These are phyloP conservation scores for Oxalis stricta DNA, from an alignment of 441 rosid genomes.

Conservation along the genomic window DNA sequence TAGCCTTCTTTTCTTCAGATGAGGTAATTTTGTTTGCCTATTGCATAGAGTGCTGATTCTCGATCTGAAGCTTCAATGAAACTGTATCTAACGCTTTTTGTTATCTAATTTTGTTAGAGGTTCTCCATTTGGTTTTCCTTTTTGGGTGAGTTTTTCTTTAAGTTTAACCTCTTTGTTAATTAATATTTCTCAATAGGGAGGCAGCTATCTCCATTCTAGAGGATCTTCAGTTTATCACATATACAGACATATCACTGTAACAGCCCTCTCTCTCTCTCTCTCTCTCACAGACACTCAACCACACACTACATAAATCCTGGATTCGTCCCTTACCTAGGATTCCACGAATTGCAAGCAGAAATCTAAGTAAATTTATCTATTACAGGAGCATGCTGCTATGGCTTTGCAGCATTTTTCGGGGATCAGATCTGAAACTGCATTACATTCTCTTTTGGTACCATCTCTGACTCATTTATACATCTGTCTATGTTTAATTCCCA, in stretches of 20 bases:
- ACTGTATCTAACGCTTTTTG: background rate
- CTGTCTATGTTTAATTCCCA: conserved; percentile 4
- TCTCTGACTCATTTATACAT: conserved; percentile 2
- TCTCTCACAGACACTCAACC: too few species aligned
- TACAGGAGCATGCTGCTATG: conserved; percentile 72
- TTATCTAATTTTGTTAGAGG: too few species aligned
- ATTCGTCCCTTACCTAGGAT: too few species aligned
- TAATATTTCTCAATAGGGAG: conserved; percentile 39
- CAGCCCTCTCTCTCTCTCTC: background rate
- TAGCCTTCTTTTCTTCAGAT: conserved; percentile 90
- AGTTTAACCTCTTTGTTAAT: background rate
- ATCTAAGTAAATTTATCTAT: conserved; percentile 4
- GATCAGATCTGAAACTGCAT: conserved; percentile 35
- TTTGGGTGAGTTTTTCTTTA: too few species aligned
- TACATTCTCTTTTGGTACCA: conserved; percentile 59
- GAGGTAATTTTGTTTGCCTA: conserved; percentile 40
- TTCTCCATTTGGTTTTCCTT: too few species aligned
- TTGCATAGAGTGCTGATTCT: conserved; percentile 1
- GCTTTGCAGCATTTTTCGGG: conserved; percentile 75
- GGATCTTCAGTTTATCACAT: conserved; percentile 61
- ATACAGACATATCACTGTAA: conserved; percentile 66
- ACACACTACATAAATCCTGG: too few species aligned
- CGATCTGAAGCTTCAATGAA: background rate
- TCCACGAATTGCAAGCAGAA: too few species aligned
- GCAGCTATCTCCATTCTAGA: conserved; percentile 73